Evolutionary conservation across 257 asterid genomes (phyloP).

Genomic region (Voacanga thouarsii): DNA sequence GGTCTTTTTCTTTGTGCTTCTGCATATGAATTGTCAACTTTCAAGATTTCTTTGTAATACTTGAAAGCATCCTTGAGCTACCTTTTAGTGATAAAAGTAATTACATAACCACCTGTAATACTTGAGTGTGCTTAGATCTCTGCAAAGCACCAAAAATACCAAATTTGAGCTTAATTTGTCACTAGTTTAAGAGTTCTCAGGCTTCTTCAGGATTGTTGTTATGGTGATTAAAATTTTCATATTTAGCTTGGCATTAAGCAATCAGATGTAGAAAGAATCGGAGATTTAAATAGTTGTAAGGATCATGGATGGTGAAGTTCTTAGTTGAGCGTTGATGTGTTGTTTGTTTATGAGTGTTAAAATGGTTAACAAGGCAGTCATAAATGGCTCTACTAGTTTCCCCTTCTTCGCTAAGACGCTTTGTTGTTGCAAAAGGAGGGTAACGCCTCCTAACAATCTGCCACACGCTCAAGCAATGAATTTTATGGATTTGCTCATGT

Average conservation of each 20-base stretch:
- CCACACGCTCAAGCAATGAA: not conserved
- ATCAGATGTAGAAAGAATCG: not conserved
- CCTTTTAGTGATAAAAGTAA: not conserved
- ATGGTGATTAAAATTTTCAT: not conserved
- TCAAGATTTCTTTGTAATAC: not conserved
- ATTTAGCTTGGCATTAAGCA: not conserved
- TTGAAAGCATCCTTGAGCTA: not conserved
- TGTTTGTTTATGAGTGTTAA: not conserved
- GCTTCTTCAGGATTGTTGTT: not conserved
- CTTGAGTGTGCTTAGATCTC: not conserved
- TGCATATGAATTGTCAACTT: not conserved
- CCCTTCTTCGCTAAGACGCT: not conserved
- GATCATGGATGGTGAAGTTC: not conserved
- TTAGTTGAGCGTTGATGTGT: not conserved
- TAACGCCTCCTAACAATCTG: not conserved
- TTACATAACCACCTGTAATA: not conserved
- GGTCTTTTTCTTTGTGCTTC: conserved; percentile 32
- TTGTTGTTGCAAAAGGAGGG: not conserved
- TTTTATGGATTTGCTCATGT: not conserved
- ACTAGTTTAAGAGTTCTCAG: not conserved
- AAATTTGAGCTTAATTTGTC: not conserved
- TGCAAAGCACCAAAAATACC: not conserved
- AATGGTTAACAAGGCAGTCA: not conserved
- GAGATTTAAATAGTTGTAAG: not conserved
- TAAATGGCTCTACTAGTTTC: not conserved